Conservation (phyloP, 352 stramenopile genomes). For the Phytophthora lateralis region DNA sequence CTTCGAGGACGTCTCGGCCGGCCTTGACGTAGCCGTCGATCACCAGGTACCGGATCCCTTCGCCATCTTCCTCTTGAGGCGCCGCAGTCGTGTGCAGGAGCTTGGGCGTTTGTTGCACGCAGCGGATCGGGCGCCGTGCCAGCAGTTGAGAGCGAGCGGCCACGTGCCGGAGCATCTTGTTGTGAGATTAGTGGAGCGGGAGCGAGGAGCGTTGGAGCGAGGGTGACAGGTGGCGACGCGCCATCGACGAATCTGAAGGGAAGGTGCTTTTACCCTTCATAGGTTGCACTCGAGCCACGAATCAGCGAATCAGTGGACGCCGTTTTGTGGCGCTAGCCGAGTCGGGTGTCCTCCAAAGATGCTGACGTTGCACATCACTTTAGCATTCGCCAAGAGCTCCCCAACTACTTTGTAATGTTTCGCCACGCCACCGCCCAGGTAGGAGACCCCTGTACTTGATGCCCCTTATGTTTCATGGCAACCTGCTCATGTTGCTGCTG, state of each 20-base stretch:
- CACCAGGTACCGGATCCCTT: constrained; percentile 60
- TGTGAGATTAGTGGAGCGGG: constrained; percentile 22
- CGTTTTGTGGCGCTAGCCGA: constrained; percentile 32
- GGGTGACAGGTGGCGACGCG: constrained; percentile 18
- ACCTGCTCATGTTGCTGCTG: not conserved
- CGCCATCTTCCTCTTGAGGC: not conserved
- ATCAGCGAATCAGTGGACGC: constrained; percentile 8
- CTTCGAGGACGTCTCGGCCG: constrained; percentile 61
- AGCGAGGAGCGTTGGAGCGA: not conserved
- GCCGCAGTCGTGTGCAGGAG: constrained; percentile 20
- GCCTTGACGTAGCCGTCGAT: constrained; percentile 76
- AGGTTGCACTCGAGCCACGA: not conserved
- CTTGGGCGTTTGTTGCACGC: constrained; percentile 3
- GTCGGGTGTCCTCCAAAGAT: not conserved
- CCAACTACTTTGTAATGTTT: constrained; percentile 24
- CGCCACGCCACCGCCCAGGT: constrained; percentile 28
- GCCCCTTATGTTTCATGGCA: not conserved
- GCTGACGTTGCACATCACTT: constrained; percentile 27
- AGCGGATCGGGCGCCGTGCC: not conserved
- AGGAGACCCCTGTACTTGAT: constrained; percentile 3
- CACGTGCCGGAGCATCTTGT: constrained; percentile 30
- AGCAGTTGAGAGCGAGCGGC: constrained; percentile 6
- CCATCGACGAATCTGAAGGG: constrained; percentile 9
- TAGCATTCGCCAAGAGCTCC: constrained; percentile 7
- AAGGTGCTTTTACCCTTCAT: too few relatives aligned